Evolutionary conservation across 139 green algal species (phyloP), one percentile per base, ranked within the genome.

Genomic region (Tetratostichococcus sp.): DNA sequence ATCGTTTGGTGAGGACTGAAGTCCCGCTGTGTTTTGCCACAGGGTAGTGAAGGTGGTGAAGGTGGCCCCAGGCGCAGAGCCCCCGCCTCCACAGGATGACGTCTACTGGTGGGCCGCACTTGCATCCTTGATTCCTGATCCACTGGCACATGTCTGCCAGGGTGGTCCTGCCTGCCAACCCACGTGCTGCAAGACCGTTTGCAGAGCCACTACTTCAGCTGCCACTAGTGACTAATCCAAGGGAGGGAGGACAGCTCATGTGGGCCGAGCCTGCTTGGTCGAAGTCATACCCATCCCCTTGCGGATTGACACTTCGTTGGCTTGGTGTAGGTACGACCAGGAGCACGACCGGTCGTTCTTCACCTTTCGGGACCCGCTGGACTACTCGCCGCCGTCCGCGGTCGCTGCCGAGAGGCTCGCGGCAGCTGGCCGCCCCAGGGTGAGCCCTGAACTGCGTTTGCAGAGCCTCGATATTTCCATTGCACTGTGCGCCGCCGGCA

Each of bases 331-430:
- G 39, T 87, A 77, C 4, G 72, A 65, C 26, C 35, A 75, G 70
- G 50, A 77, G 33, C 67, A 87, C 33, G 72, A 80, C 28, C 80
- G 73, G 23, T 42, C 66, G 4, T 87, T 82, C 74, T 70, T 75
- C 31, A 84, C 83, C 0, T 87, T 86, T 43, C 33, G 57, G 32
- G 68, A 77, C 68, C 43, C 67, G 0, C 1, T 57, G 0, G 22
- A 67, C 26, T 28, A 35, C 0, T 22, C 43, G 76, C 30, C 67
- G 0, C 5, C n/a, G 1, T 31, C 66, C 71, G 30, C 43, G 50
- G 50, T 1, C 0, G 14, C 30, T 19, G 28, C 3, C 43, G 65
- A 67, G 58, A 30, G 21, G 42, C 28, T 4, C 14, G 21, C 23
- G 58, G n/a, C 16, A 14, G 1, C 4, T 17, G 0, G 11, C 14